Conservation (phyloP, 2,329 filamentous ascomycete genomes). For the Talaromyces atroroseus region DNA sequence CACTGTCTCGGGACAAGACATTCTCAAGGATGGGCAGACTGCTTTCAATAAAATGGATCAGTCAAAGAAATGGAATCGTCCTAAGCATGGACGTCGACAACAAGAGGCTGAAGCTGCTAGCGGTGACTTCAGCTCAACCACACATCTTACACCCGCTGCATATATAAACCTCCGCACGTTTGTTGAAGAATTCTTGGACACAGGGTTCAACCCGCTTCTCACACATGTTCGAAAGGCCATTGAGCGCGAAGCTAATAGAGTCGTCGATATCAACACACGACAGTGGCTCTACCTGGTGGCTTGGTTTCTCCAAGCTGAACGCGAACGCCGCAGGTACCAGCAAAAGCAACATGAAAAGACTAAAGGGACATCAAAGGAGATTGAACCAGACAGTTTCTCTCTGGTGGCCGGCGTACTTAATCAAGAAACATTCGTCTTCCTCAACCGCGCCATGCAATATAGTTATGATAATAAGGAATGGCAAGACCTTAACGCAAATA, state of each 20-base stretch:
- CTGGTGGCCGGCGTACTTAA: slow-evolving; percentile 85
- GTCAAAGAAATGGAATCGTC: slow-evolving; percentile 83
- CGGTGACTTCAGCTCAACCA: slow-evolving; percentile 70
- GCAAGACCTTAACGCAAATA: slow-evolving; percentile 78
- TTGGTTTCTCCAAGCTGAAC: slow-evolving; percentile 89
- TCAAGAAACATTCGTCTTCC: slow-evolving; percentile 86
- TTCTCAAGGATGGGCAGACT: slow-evolving; percentile 65
- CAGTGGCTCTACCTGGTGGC: slow-evolving; percentile 90
- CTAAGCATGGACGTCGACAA: slow-evolving; percentile 58
- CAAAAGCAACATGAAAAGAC: slow-evolving; percentile 48
- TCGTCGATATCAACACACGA: slow-evolving; percentile 68
- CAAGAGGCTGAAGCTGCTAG: slow-evolving; percentile 55
- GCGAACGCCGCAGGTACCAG: slow-evolving; percentile 60
- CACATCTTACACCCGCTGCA: slow-evolving; percentile 66
- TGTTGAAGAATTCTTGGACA: slow-evolving; percentile 89
- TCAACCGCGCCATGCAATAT: slow-evolving; percentile 77
- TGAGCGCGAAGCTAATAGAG: slow-evolving; percentile 78
- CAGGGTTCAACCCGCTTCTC: slow-evolving; percentile 90
- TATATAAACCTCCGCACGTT: slow-evolving; percentile 72
- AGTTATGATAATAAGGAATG: slow-evolving; percentile 78
- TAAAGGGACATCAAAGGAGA: slow-evolving; percentile 46
- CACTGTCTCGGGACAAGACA: slow-evolving; percentile 82
- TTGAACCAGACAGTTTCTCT: slow-evolving; percentile 70
- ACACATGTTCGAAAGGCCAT: slow-evolving; percentile 80
- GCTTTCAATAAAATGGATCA: slow-evolving; percentile 85